Evolutionary conservation across 306 rosid genomes (phyloP).

Genomic region (Quillaja saponaria): DNA sequence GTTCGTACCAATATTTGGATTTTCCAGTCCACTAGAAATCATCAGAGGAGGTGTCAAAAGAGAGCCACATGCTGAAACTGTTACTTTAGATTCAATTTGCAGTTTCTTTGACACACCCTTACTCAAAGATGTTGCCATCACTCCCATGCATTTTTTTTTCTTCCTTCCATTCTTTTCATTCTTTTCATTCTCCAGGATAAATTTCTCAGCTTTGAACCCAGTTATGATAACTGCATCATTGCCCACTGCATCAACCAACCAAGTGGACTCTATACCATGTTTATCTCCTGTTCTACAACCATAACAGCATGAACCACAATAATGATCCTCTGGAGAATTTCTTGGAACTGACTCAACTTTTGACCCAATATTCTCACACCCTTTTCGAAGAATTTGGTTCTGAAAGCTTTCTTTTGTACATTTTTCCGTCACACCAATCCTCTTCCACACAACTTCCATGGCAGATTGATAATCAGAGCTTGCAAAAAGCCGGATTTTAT

Average conservation of each 20-base stretch:
- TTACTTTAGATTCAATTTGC: constrained; percentile 70
- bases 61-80: constrained; percentile 80
- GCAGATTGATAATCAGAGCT: constrained; percentile 67
- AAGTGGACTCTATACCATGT: constrained; percentile 71
- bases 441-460: constrained; percentile 69
- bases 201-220: constrained; percentile 74
- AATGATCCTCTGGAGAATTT: constrained; percentile 69
- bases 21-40: constrained; percentile 72
- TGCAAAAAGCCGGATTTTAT: constrained; percentile 59
- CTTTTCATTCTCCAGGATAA: constrained; percentile 44
- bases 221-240: constrained; percentile 78
- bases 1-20: constrained; percentile 73
- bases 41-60: constrained; percentile 72
- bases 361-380: constrained; percentile 72
- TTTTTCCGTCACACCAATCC: constrained; percentile 67
- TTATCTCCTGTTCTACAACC: constrained; percentile 84
- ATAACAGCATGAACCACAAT: constrained; percentile 76
- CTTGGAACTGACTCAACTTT: constrained; percentile 67
- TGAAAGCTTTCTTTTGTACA: constrained; percentile 62
- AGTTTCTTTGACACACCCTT: constrained; percentile 58
- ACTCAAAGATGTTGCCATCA: constrained; percentile 51
- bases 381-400: constrained; percentile 67
- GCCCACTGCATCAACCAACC: constrained; percentile 83
- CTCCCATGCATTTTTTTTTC: constrained; percentile 65
- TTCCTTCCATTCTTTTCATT: constrained; percentile 40